These are phyloP conservation scores for Ogataea trehalophila DNA, from an alignment of 805 yeast species.

Conservation along the genomic window DNA sequence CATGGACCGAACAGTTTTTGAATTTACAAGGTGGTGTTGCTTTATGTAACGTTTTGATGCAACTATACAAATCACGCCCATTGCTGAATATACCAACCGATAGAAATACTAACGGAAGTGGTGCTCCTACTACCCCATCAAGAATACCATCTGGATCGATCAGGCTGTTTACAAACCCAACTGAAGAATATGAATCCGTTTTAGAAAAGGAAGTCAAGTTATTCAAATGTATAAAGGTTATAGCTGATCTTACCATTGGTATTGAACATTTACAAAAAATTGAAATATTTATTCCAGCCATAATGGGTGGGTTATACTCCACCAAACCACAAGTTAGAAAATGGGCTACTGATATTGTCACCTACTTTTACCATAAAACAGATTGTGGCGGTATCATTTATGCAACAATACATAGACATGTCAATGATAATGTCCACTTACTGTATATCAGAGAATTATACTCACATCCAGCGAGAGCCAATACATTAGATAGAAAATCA, in stretches of 20 bases:
- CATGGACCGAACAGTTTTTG: constrained; percentile 82
- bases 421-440: constrained; percentile 32
- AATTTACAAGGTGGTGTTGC: constrained; percentile 88
- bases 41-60: constrained; percentile 61
- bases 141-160: not conserved
- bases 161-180: constrained; percentile 24
- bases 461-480: constrained; percentile 10
- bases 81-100: constrained; percentile 4
- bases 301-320: constrained; percentile 75
- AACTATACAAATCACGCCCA: constrained; percentile 31
- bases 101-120: not conserved
- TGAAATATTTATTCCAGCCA: constrained; percentile 56
- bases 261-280: constrained; percentile 60
- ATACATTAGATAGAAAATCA: constrained; percentile 23
- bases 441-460: constrained; percentile 26
- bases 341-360: constrained; percentile 76
- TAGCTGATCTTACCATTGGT: constrained; percentile 67
- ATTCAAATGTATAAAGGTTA: constrained; percentile 75
- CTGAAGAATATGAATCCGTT: constrained; percentile 28
- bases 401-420: constrained; percentile 23
- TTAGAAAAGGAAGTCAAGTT: constrained; percentile 71
- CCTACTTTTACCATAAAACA: constrained; percentile 38
- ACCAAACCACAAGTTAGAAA: constrained; percentile 76
- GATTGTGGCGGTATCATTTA: constrained; percentile 18
- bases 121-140: not conserved